phyloP scores from a whole-genome alignment of 495 filamentous ascomycete genomes.

The Elasticomyces elasticus region DNA sequence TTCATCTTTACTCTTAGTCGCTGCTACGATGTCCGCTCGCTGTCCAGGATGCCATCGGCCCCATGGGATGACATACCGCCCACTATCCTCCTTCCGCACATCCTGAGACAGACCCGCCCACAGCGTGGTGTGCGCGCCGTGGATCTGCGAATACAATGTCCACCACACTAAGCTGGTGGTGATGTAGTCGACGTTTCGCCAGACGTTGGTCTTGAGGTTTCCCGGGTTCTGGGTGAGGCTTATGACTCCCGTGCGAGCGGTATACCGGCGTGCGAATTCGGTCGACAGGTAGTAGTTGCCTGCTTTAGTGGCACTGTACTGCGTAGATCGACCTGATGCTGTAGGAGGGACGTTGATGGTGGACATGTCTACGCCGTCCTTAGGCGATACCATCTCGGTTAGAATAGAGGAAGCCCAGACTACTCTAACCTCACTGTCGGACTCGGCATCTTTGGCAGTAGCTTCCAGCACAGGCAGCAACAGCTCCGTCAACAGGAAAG shows the following conservation, averaged over 20 bases:
- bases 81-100: constrained; percentile 26
- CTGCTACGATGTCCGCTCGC: constrained; percentile 27
- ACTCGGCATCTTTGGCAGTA: no score
- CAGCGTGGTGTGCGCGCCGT: constrained; percentile 40
- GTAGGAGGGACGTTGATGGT: background rate
- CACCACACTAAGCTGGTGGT: background rate
- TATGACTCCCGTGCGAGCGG: background rate
- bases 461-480: no score
- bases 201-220: background rate
- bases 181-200: background rate
- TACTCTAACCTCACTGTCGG: no score
- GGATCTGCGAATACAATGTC: constrained; percentile 13
- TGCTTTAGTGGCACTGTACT: constrained; percentile 16
- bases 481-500: constrained; percentile 7
- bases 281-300: constrained; percentile 20
- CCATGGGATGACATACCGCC: constrained; percentile 17
- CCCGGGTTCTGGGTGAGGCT: background rate
- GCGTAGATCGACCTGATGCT: background rate
- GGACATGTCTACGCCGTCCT: background rate
- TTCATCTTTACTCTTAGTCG: constrained; percentile 25
- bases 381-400: no score
- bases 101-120: constrained; percentile 38
- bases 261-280: constrained; percentile 6
- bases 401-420: no score
- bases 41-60: constrained; percentile 1